A percentile compares a stretch with the other conserved stretches of the same genome.
These are phyloP conservation scores for Vitis cinerea DNA, from an alignment of 164 flowering plant genomes.

Conservation along the genomic window DNA sequence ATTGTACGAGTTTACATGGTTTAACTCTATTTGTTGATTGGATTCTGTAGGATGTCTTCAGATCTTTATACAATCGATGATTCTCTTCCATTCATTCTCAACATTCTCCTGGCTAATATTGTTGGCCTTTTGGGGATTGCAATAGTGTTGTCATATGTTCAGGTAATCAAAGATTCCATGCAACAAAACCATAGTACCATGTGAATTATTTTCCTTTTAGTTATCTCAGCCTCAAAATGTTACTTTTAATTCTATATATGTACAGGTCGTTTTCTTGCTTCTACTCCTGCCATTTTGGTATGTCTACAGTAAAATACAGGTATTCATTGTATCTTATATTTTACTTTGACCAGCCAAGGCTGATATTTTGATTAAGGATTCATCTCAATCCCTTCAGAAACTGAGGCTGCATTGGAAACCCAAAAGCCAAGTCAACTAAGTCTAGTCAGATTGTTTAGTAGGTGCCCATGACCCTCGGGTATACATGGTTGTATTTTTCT, in stretches of 20 bases:
- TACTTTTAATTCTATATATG: conserved; percentile 8
- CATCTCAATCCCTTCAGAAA: no score
- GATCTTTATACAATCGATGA: conserved; percentile 96
- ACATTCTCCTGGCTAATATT: conserved; percentile 88
- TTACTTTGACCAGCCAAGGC: not conserved
- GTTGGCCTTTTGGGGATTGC: conserved; percentile 83
- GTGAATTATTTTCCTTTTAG: not conserved
- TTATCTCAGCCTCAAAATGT: not conserved
- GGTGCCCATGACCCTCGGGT: no score
- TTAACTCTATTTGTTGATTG: conserved; percentile 4
- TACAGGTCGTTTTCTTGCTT: conserved; percentile 75
- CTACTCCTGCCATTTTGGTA: conserved; percentile 84
- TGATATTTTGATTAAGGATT: not conserved
- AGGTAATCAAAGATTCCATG: conserved; percentile 40
- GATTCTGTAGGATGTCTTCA: conserved; percentile 73
- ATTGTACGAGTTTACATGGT: not conserved
- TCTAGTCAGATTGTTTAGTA: no score
- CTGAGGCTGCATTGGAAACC: no score
- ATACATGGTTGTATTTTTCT: no score
- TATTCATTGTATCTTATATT: conserved; percentile 16
- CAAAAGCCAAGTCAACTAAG: no score
- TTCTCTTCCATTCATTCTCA: conserved; percentile 95
- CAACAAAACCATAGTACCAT: not conserved
- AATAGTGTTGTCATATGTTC: conserved; percentile 75
- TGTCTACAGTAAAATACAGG: conserved; percentile 85